Evolutionary conservation across 257 asterid genomes (phyloP).

Genomic region (Lithospermum erythrorhizon): DNA sequence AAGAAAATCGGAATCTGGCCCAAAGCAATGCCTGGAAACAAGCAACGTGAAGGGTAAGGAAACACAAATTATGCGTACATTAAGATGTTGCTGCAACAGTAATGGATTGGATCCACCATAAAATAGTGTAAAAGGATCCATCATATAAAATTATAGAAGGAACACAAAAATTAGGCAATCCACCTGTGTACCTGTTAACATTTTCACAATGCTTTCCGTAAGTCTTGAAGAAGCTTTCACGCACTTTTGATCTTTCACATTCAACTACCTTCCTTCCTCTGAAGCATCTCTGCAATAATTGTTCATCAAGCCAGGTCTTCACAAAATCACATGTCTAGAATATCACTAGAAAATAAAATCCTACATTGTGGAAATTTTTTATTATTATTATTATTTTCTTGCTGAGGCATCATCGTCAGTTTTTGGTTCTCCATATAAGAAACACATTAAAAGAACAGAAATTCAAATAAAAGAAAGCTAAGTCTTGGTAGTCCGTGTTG

Average conservation of each 20-base stretch:
- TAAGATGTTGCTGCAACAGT: not conserved
- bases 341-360: not conserved
- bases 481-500: too few species aligned
- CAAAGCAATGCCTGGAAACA: constrained; percentile 67
- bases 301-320: constrained; percentile 28
- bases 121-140: too few species aligned
- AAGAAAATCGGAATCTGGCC: constrained; percentile 71
- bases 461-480: too few species aligned
- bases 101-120: not conserved
- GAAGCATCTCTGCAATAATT: constrained; percentile 70
- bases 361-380: not conserved
- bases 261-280: constrained; percentile 79
- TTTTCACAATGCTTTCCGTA: constrained; percentile 55
- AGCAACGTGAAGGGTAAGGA: not conserved
- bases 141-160: not conserved
- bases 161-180: not conserved
- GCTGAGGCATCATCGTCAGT: not conserved
- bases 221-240: constrained; percentile 54
- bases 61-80: not conserved
- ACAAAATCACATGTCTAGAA: not conserved
- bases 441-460: too few species aligned
- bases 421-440: not conserved
- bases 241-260: constrained; percentile 67
- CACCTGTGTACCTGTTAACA: constrained; percentile 55
- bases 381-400: not conserved